Percentiles rank a stretch among this genome's conserved stretches.
Conservation (phyloP, 345 rosid species). For the Melaleuca alternifolia region DNA sequence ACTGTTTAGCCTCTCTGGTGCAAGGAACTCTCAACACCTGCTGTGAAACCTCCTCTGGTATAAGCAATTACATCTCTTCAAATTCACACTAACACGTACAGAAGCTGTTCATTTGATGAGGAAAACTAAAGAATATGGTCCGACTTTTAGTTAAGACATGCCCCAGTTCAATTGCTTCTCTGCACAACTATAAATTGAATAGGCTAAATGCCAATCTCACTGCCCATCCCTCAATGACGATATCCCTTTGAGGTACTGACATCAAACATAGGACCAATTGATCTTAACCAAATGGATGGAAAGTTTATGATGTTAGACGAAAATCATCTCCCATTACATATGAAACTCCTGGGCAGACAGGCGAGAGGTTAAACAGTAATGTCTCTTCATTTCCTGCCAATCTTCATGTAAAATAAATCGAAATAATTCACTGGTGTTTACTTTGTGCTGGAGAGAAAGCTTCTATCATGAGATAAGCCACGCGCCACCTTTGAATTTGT, state of each 20-base stretch:
- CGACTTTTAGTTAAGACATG: neutral
- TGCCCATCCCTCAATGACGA: neutral
- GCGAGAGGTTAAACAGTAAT: neutral
- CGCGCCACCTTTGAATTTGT: neutral
- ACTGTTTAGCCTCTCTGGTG: neutral
- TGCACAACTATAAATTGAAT: neutral
- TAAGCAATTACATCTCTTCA: neutral
- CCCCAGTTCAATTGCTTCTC: neutral
- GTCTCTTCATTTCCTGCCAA: neutral
- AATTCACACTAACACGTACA: neutral
- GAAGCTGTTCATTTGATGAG: neutral
- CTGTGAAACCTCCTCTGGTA: neutral
- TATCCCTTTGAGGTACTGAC: neutral
- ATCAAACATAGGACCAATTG: neutral
- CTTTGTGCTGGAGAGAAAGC: neutral
- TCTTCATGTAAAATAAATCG: neutral
- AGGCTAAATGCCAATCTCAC: neutral
- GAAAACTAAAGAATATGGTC: neutral
- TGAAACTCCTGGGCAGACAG: neutral
- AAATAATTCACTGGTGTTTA: neutral
- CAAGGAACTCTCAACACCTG: neutral
- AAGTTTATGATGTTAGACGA: neutral
- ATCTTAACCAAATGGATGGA: neutral
- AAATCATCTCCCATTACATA: neutral
- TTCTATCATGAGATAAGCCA: neutral